These are phyloP conservation scores for Fusarium beomiforme DNA, from an alignment of 2,329 filamentous ascomycete species.

Conservation along the genomic window DNA sequence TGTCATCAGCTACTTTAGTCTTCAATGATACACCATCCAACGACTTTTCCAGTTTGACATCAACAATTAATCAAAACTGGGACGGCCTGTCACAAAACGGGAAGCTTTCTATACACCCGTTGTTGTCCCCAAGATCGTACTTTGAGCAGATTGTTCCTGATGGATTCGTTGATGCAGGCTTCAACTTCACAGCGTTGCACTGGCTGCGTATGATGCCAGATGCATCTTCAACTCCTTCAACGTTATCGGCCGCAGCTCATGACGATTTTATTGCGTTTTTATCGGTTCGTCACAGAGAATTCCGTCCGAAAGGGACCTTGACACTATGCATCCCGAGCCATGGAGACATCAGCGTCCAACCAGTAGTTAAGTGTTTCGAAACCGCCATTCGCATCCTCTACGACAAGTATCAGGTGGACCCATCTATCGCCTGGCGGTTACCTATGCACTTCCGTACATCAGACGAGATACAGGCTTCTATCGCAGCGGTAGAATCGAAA, in stretches of 20 bases:
- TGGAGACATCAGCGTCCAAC: background rate
- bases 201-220: background rate
- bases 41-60: background rate
- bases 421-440: background rate
- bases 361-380: background rate
- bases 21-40: background rate
- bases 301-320: background rate
- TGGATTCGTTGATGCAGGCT: background rate
- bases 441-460: background rate
- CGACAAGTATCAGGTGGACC: background rate
- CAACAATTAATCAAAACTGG: background rate
- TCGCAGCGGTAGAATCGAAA: background rate
- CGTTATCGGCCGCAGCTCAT: background rate
- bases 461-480: accelerated
- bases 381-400: background rate
- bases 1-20: background rate
- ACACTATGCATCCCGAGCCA: background rate
- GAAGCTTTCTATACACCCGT: background rate
- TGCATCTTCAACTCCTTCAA: background rate
- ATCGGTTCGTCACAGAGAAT: background rate
- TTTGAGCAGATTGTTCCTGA: background rate
- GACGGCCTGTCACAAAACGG: background rate
- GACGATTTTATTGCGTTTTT: background rate
- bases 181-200: background rate
- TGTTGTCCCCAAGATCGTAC: background rate